Conservation (phyloP, 116 monocot species). For the Dioscorea cayenensis region DNA sequence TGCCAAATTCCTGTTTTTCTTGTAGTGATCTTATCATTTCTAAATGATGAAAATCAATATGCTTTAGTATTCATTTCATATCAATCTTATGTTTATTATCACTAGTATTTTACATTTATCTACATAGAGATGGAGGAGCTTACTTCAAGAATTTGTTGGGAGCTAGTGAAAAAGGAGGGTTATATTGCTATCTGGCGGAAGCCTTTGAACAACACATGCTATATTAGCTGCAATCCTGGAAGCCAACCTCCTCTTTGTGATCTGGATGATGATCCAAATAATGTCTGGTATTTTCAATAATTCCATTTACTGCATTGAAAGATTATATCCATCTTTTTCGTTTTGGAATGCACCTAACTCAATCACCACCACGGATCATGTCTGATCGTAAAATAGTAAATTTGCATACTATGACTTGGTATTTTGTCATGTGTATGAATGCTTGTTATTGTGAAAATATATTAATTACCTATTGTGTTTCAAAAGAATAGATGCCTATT, state of each 20-base stretch:
- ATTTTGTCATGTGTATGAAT: too few species aligned
- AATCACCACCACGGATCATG: too few species aligned
- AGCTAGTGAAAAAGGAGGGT: constrained; percentile 86
- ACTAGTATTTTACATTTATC: neutral
- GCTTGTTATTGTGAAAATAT: too few species aligned
- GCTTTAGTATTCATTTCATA: neutral
- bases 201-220: constrained; percentile 78
- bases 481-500: too few species aligned
- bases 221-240: constrained; percentile 39
- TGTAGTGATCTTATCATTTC: too few species aligned
- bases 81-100: neutral
- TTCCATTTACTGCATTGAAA: neutral
- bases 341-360: neutral
- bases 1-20: too few species aligned
- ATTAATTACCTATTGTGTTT: too few species aligned
- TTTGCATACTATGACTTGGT: too few species aligned
- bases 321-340: neutral
- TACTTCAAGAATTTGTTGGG: constrained; percentile 77
- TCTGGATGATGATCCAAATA: constrained; percentile 60
- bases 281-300: constrained; percentile 55
- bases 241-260: constrained; percentile 67
- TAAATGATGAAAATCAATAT: neutral
- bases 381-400: too few species aligned
- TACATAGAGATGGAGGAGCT: constrained; percentile 80
- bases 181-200: constrained; percentile 96